Conservation (phyloP, 192 early-diverging fungal species). For the Coemansia sp. region DNA sequence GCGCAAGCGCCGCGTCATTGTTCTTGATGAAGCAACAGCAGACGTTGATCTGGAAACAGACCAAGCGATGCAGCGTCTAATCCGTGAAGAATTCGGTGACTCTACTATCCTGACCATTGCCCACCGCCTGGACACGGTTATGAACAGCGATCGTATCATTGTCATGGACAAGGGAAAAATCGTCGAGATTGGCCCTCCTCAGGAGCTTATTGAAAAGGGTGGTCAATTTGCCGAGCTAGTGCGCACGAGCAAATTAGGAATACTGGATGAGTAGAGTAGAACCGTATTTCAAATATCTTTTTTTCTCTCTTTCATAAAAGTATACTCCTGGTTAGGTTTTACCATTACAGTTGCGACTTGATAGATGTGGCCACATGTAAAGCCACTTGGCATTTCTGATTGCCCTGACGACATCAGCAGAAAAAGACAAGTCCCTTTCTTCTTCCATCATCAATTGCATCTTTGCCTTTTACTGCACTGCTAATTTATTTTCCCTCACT, state of each 20-base stretch:
- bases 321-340: background rate
- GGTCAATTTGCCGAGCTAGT: slow-evolving; percentile 30
- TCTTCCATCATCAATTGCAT: background rate
- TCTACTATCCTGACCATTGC: slow-evolving; percentile 56
- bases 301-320: background rate
- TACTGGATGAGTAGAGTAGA: background rate
- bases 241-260: slow-evolving; percentile 24
- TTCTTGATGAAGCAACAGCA: slow-evolving; percentile 72
- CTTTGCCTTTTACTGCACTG: background rate
- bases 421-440: background rate
- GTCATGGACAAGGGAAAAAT: slow-evolving; percentile 71
- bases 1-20: slow-evolving; percentile 53
- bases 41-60: slow-evolving; percentile 56
- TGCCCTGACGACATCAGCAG: background rate
- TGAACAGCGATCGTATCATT: slow-evolving; percentile 68
- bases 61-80: slow-evolving; percentile 24
- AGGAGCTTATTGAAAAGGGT: slow-evolving; percentile 55
- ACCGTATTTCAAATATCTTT: background rate
- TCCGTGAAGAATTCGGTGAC: slow-evolving; percentile 56
- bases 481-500: background rate
- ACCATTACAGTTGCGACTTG: background rate
- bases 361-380: background rate
- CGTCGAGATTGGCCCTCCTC: slow-evolving; percentile 63
- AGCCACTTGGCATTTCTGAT: background rate
- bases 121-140: slow-evolving; percentile 68